Evolutionary conservation across 768 basidiomycete species (phyloP), one percentile per base, ranked within the genome.

Genomic region (Tephrocybe sp.): DNA sequence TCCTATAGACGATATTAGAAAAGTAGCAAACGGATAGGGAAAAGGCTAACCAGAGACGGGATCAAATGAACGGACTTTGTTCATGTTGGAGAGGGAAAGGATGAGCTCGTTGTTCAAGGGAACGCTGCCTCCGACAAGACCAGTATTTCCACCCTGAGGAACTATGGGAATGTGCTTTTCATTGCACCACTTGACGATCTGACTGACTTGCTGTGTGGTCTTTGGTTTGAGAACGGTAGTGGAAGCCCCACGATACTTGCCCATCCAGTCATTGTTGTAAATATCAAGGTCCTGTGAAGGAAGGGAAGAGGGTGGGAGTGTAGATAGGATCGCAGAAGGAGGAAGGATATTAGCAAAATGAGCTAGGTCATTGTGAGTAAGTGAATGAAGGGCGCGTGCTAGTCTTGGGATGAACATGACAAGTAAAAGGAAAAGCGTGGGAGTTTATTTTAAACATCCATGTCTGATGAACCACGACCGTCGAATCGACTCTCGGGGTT

Each of bases 131-230:
- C 95, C 97, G 33, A 99, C 97, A 11, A 99, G 80, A 13, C 97
- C 97, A 0, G 97, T 99, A 72, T 99, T 99, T 40, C 97, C 97
- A 41, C 97, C 96, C 68, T 99, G 97, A 1, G 97, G 97, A 2
- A 97, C 94, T 48, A 98, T 80, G n/a, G 85, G 86, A 36, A 99
- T 88, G 48, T 80, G 77, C 50, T 83, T 78, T 48, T 85, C 75
- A 59, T 86, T 83, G 68, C 97, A 98, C 75, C 85, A 91, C 64
- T 84, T 86, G 63, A 98, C 75, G 48, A 98, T 88, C 58, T 87
- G 73, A 66, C 87, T 88, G 64, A 98, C 93, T 71, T 99, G 85
- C 54, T 89, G 72, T 0, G 91, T 89, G 1, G 89, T 84, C 60
- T 85, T 89, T 5, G 97, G 97, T 65, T 88, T 92, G 45, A 98